A percentile compares a stretch with the other conserved stretches of the same genome.
Conservation (phyloP, 2,329 filamentous ascomycete genomes). For the Penicillium sumatraense region DNA sequence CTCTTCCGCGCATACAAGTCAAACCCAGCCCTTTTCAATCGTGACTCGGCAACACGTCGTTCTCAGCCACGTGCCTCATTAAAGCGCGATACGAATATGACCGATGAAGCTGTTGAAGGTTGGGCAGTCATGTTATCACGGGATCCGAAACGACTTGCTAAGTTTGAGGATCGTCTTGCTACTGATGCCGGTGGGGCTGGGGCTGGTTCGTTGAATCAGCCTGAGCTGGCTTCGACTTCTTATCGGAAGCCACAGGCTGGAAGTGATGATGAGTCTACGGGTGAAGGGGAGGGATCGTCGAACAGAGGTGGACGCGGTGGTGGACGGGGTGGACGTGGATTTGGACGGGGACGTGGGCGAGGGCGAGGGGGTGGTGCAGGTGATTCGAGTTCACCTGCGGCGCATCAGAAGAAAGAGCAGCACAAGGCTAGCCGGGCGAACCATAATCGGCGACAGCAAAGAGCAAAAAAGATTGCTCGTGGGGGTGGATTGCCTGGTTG, state of each 20-base stretch:
- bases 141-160: constrained; percentile 69
- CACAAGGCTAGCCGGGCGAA: constrained; percentile 83
- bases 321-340: constrained; percentile 54
- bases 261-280: constrained; percentile 56
- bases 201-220: constrained; percentile 56
- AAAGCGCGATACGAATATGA: constrained; percentile 80
- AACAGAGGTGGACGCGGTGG: constrained; percentile 34
- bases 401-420: constrained; percentile 77
- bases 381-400: constrained; percentile 68
- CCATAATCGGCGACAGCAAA: constrained; percentile 78
- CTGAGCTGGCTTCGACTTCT: constrained; percentile 66
- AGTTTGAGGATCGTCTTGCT: constrained; percentile 72
- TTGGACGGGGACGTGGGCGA: constrained; percentile 57
- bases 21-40: constrained; percentile 68
- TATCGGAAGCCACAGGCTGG: constrained; percentile 55
- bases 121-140: constrained; percentile 87
- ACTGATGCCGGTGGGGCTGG: constrained; percentile 62
- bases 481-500: constrained; percentile 51
- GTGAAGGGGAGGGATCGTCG: constrained; percentile 45
- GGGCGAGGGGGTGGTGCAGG: constrained; percentile 28
- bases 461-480: constrained; percentile 65
- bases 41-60: constrained; percentile 72
- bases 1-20: constrained; percentile 75
- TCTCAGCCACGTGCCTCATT: constrained; percentile 66
- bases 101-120: constrained; percentile 90